Evolutionary conservation across 2,329 filamentous ascomycete genomes (phyloP).

Genomic region (Sarocladium strictum): DNA sequence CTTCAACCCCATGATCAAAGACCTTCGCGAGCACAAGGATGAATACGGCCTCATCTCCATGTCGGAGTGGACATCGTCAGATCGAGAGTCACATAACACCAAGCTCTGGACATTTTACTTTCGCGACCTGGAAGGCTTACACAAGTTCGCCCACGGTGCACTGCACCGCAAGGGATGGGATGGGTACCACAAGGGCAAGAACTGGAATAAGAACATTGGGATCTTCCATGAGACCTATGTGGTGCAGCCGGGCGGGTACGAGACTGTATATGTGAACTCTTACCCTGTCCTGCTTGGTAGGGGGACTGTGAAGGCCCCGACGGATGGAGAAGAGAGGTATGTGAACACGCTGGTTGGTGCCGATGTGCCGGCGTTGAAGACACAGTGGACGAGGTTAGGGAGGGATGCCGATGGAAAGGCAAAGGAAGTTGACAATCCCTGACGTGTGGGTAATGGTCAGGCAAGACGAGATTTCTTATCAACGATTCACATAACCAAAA

Average conservation of each 20-base stretch:
- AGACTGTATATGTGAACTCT: slow-evolving; percentile 45
- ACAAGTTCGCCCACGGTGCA: slow-evolving; percentile 44
- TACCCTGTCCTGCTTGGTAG: slow-evolving; percentile 30
- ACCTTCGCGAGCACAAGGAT: slow-evolving; percentile 29
- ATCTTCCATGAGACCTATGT: slow-evolving; percentile 51
- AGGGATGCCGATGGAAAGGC: slow-evolving; percentile 18
- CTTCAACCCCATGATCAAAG: slow-evolving; percentile 32
- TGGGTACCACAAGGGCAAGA: slow-evolving; percentile 36
- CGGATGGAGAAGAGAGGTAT: slow-evolving; percentile 22
- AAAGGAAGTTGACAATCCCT: slow-evolving; percentile 11
- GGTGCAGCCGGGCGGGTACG: slow-evolving; percentile 37
- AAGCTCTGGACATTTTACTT: slow-evolving; percentile 46
- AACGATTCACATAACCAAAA: no score
- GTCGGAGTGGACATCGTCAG: slow-evolving; percentile 29
- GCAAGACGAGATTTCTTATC: no score
- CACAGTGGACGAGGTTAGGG: slow-evolving; percentile 27
- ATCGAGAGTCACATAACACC: slow-evolving; percentile 30
- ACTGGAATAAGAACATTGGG: slow-evolving; percentile 30
- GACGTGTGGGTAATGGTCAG: no score
- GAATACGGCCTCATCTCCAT: slow-evolving; percentile 41
- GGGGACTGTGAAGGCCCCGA: slow-evolving; percentile 18
- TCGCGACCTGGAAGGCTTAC: slow-evolving; percentile 38
- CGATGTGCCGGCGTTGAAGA: slow-evolving; percentile 24
- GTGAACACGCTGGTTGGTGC: slow-evolving; percentile 27
- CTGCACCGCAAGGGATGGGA: slow-evolving; percentile 44